Evolutionary conservation across 768 basidiomycete genomes (phyloP).

Genomic region (Suillus lakei): DNA sequence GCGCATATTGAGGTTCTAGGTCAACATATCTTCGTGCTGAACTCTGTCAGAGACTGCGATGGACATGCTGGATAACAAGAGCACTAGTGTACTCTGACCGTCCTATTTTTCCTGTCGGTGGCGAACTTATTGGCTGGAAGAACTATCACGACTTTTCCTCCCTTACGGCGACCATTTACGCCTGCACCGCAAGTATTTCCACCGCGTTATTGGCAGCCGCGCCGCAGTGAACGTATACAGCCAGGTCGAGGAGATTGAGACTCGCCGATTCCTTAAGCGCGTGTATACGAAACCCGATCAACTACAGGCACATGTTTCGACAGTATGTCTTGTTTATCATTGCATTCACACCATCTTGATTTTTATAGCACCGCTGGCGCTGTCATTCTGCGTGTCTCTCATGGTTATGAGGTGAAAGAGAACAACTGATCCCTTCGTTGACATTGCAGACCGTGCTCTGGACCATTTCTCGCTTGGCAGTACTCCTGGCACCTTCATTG

Average conservation of each 20-base stretch:
- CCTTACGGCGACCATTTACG: slow-evolving; percentile 47
- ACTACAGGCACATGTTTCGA: slow-evolving; percentile 46
- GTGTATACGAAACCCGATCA: slow-evolving; percentile 41
- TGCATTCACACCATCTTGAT: neutral
- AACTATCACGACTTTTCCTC: slow-evolving; percentile 40
- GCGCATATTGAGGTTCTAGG: slow-evolving; percentile 63
- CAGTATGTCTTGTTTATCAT: slow-evolving; percentile 31
- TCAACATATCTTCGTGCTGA: slow-evolving; percentile 61
- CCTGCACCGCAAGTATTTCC: slow-evolving; percentile 45
- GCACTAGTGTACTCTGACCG: slow-evolving; percentile 70
- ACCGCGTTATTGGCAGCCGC: slow-evolving; percentile 46
- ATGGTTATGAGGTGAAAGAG: slow-evolving; percentile 61
- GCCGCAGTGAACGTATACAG: slow-evolving; percentile 40
- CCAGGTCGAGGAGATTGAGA: slow-evolving; percentile 44
- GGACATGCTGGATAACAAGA: slow-evolving; percentile 71
- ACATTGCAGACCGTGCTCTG: slow-evolving; percentile 55
- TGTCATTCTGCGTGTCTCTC: slow-evolving; percentile 57
- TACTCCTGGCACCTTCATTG: slow-evolving; percentile 51
- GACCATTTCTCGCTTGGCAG: slow-evolving; percentile 55
- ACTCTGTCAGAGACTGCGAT: slow-evolving; percentile 53
- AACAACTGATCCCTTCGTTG: slow-evolving; percentile 53
- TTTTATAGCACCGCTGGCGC: slow-evolving; percentile 49
- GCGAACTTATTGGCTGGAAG: slow-evolving; percentile 38
- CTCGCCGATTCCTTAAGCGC: slow-evolving; percentile 46
- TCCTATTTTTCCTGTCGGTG: slow-evolving; percentile 49